Percentiles rank a stretch among this genome's conserved stretches.
Evolutionary conservation across 1,284 basidiomycete genomes (phyloP).

Genomic region (Heterobasidion irregulare): DNA sequence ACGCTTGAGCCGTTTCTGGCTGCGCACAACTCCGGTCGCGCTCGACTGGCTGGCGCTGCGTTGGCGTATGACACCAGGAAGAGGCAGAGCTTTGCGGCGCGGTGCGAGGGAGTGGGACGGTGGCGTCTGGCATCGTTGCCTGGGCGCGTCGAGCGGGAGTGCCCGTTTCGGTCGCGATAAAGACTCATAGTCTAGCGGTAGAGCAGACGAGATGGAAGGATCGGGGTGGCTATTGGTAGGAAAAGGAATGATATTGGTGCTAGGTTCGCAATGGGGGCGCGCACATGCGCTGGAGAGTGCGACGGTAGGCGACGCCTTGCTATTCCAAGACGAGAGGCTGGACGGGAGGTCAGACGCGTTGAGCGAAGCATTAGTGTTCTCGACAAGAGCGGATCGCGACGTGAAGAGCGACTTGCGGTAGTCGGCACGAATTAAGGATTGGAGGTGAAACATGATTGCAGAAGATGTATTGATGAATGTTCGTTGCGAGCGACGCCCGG

Average conservation of each 20-base stretch:
- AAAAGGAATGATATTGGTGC: background rate
- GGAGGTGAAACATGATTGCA: background rate
- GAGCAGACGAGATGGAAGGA: background rate
- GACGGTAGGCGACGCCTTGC: conserved; percentile 1
- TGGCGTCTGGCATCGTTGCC: background rate
- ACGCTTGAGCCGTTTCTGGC: conserved; percentile 24
- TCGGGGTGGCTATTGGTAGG: background rate
- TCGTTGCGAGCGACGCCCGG: background rate
- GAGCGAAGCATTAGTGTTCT: background rate
- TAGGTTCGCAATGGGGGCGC: background rate
- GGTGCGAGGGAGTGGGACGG: background rate
- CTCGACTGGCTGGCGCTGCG: background rate
- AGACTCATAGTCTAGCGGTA: background rate
- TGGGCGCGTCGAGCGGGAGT: background rate
- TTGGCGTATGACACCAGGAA: background rate
- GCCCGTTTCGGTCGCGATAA: background rate
- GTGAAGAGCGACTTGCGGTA: conserved; percentile 1
- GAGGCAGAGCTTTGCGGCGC: background rate
- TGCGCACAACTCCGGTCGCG: background rate
- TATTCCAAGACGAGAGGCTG: background rate
- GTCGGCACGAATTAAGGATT: conserved; percentile 1
- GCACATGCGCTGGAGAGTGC: conserved; percentile 1
- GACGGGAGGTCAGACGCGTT: background rate
- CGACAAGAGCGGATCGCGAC: background rate
- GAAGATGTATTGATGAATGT: background rate